Evolutionary conservation across 2,329 filamentous ascomycete species (phyloP).

Genomic region (Colletotrichum sidae): DNA sequence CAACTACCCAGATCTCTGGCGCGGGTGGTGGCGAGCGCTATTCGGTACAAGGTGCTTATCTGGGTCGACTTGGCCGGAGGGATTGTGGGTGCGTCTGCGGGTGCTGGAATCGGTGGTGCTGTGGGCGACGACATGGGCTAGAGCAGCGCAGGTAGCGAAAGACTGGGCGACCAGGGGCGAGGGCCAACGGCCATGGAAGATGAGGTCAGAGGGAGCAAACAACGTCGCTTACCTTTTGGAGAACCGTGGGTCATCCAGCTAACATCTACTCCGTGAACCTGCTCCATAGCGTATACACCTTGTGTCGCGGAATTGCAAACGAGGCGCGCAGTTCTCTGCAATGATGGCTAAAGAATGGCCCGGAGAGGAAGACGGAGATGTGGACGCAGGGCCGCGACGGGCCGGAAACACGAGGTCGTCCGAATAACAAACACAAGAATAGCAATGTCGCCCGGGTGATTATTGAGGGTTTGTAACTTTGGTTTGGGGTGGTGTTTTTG

Average conservation of each 20-base stretch:
- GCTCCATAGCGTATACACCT: slow-evolving; percentile 71
- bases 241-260: slow-evolving; percentile 89
- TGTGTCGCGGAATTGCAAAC: slow-evolving; percentile 37
- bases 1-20: slow-evolving; percentile 21
- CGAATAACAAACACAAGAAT: slow-evolving; percentile 1
- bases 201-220: slow-evolving; percentile 34
- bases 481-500: not conserved
- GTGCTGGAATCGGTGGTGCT: slow-evolving; percentile 14
- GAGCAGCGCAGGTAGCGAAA: slow-evolving; percentile 8
- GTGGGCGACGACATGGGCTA: slow-evolving; percentile 3
- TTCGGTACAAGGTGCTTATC: slow-evolving; percentile 30
- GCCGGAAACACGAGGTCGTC: slow-evolving; percentile 16
- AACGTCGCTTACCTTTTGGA: slow-evolving; percentile 75
- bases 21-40: slow-evolving; percentile 27
- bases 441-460: slow-evolving; percentile 3
- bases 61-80: slow-evolving; percentile 28
- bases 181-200: slow-evolving; percentile 27
- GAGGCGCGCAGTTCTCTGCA: not conserved
- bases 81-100: slow-evolving; percentile 18
- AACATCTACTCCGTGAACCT: slow-evolving; percentile 85
- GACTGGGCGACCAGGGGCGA: slow-evolving; percentile 24
- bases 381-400: slow-evolving; percentile 18
- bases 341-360: not conserved
- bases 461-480: not conserved
- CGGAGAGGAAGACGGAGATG: not conserved